phyloP scores from a whole-genome alignment of 2,329 filamentous ascomycete species.

The Diaporthe aspalathi region DNA sequence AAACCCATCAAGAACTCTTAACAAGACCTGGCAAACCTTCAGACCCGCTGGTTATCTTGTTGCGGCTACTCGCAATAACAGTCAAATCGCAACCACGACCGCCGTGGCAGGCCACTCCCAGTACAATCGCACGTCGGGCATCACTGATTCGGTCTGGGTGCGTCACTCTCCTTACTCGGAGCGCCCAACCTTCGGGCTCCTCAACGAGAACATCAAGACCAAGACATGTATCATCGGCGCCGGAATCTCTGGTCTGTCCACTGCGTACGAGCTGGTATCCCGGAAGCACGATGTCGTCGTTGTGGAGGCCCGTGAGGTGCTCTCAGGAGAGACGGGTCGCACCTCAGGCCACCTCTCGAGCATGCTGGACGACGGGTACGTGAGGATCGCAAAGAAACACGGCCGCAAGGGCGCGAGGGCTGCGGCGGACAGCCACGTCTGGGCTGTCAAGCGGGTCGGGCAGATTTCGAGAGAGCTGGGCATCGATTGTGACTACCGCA shows the following conservation, averaged over 20 bases:
- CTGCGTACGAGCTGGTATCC: conserved; percentile 64
- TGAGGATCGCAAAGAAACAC: conserved; percentile 59
- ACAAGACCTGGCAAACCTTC: not conserved
- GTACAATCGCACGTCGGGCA: conserved; percentile 58
- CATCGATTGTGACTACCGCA: too few species aligned
- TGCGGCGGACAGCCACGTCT: conserved; percentile 65
- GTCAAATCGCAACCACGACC: not conserved
- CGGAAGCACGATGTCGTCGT: conserved; percentile 62
- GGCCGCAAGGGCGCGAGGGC: conserved; percentile 45
- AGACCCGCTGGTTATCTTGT: not conserved
- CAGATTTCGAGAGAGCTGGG: conserved; percentile 53
- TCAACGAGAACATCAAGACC: conserved; percentile 54
- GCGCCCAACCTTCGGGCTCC: conserved; percentile 56
- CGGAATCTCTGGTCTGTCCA: conserved; percentile 63
- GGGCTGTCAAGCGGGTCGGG: conserved; percentile 63
- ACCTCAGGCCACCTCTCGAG: conserved; percentile 66
- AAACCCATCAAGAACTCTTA: not conserved
- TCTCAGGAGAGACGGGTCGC: conserved; percentile 65
- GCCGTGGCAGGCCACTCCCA: conserved; percentile 33
- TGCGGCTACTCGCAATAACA: not conserved
- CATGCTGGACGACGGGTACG: conserved; percentile 65
- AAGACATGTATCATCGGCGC: conserved; percentile 53
- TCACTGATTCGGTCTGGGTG: conserved; percentile 64
- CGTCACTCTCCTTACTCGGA: conserved; percentile 59
- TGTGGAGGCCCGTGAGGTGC: conserved; percentile 65